Percentiles rank a stretch among this genome's conserved stretches.
These are phyloP conservation scores for Penicillium longicatenatum DNA, from an alignment of 495 filamentous ascomycete species.

Conservation along the genomic window DNA sequence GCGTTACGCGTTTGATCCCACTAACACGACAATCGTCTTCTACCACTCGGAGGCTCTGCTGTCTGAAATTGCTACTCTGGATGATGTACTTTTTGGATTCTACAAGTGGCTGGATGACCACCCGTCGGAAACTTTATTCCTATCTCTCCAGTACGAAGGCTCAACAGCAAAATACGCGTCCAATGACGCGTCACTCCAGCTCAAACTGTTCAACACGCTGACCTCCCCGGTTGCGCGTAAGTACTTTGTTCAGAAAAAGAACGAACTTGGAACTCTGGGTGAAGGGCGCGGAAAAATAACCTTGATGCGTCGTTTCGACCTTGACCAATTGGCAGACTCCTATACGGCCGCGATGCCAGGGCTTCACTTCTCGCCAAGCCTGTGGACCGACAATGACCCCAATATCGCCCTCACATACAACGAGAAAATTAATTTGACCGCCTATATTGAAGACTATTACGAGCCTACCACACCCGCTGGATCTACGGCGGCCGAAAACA, in stretches of 20 bases:
- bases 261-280: slow-evolving; percentile 39
- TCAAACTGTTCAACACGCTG: slow-evolving; percentile 33
- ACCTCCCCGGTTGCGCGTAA: slow-evolving; percentile 34
- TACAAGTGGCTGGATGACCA: slow-evolving; percentile 47
- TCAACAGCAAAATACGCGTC: slow-evolving; percentile 21
- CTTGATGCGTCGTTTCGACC: slow-evolving; percentile 43
- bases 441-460: slow-evolving; percentile 50
- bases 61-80: slow-evolving; percentile 44
- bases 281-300: slow-evolving; percentile 46
- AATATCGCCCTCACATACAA: slow-evolving; percentile 41
- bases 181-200: slow-evolving; percentile 41
- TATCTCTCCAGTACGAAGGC: slow-evolving; percentile 47
- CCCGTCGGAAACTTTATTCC: slow-evolving; percentile 35
- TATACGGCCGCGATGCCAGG: slow-evolving; percentile 38
- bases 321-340: slow-evolving; percentile 31
- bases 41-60: slow-evolving; percentile 51
- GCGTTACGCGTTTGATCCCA: slow-evolving; percentile 49
- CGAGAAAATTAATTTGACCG: slow-evolving; percentile 29
- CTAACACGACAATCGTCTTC: slow-evolving; percentile 47
- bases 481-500: slow-evolving; percentile 35
- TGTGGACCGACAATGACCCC: slow-evolving; percentile 40
- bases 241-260: slow-evolving; percentile 42
- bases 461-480: slow-evolving; percentile 26
- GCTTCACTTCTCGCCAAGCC: slow-evolving; percentile 41
- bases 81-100: slow-evolving; percentile 52